Percentiles rank a stretch among this genome's conserved stretches.
These are phyloP conservation scores for Mercurialis annua DNA, from an alignment of 345 rosid species.

Conservation along the genomic window DNA sequence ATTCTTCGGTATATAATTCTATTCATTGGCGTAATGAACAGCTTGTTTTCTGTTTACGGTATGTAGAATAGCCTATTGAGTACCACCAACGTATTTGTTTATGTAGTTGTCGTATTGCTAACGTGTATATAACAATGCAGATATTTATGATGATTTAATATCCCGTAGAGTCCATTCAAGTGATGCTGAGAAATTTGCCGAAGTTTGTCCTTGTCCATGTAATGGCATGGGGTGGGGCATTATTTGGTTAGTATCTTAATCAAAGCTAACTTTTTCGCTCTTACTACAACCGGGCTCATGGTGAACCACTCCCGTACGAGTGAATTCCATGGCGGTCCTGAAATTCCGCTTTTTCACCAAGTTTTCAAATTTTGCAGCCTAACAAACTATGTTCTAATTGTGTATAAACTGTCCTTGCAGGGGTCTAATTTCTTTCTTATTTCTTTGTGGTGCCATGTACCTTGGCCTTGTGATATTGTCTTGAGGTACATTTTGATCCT, in stretches of 20 bases:
- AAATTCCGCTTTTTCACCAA: neutral
- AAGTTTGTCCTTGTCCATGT: constrained; percentile 87
- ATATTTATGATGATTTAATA: constrained; percentile 71
- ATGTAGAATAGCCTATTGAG: neutral
- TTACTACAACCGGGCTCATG: no score
- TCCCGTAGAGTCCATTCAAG: constrained; percentile 21
- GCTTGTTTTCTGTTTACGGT: constrained; percentile 28
- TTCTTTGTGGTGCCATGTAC: constrained; percentile 73
- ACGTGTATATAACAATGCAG: constrained; percentile 26
- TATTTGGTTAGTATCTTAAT: constrained; percentile 63
- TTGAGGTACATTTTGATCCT: constrained; percentile 39
- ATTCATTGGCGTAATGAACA: constrained; percentile 23
- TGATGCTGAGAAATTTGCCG: constrained; percentile 74
- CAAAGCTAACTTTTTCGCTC: no score
- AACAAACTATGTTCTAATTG: no score
- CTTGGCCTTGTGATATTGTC: constrained; percentile 82
- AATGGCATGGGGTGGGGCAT: constrained; percentile 93
- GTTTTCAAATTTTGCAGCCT: neutral
- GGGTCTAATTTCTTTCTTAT: constrained; percentile 82
- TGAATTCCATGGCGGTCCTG: neutral
- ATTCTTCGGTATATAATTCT: constrained; percentile 23
- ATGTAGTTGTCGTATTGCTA: neutral
- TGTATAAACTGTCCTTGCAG: constrained; percentile 36
- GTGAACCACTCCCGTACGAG: no score
- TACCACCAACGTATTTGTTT: neutral